These are phyloP conservation scores for Conoideocrella luteorostrata DNA, from an alignment of 2,329 filamentous ascomycete species.

Conservation along the genomic window DNA sequence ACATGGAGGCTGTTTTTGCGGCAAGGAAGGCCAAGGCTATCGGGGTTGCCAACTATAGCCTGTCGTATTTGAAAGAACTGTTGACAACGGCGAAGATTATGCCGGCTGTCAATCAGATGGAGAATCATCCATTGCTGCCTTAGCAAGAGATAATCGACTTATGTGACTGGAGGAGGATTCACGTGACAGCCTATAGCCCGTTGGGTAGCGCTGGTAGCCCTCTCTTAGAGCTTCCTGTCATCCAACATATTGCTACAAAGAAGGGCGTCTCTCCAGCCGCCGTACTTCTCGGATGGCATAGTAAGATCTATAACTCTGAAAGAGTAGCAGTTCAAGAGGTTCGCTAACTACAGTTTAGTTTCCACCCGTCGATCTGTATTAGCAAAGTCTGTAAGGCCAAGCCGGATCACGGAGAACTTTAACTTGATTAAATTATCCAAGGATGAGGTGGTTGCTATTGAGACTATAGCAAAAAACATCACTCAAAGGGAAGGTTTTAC, in stretches of 20 bases:
- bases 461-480: no score
- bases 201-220: no score
- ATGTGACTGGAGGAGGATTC: background rate
- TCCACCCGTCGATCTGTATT: constrained; percentile 15
- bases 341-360: no score
- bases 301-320: no score
- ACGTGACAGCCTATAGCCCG: background rate
- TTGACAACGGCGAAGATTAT: constrained; percentile 25
- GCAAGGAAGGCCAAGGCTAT: constrained; percentile 46
- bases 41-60: constrained; percentile 34
- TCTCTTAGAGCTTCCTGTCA: background rate
- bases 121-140: background rate
- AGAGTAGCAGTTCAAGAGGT: no score
- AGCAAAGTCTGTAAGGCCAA: constrained; percentile 16
- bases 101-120: constrained; percentile 53
- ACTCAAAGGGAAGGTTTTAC: no score
- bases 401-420: constrained; percentile 14
- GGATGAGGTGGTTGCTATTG: constrained; percentile 12
- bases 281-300: constrained; percentile 17
- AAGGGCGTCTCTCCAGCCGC: constrained; percentile 15
- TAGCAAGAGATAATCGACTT: background rate
- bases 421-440: constrained; percentile 11
- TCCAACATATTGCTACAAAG: constrained; percentile 15
- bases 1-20: constrained; percentile 17
- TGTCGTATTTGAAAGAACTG: constrained; percentile 21